Conservation (phyloP, 176 grass and related monocot species). For the Zea mays region DNA sequence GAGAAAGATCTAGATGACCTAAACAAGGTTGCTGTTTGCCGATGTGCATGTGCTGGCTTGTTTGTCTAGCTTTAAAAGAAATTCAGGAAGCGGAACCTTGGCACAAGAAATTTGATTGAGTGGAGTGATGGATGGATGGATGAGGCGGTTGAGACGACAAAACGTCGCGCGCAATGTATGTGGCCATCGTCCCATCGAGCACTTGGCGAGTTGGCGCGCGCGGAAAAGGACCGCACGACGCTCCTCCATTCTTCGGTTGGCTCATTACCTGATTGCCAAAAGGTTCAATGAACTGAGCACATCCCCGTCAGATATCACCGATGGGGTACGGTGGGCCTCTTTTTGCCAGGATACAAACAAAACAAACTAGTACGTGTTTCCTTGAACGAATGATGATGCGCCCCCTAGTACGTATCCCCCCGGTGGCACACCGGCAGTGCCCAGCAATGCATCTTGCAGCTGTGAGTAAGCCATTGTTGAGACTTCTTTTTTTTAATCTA, state of each 20-base stretch:
- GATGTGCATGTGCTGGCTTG: background rate
- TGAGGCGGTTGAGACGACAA: too few species aligned
- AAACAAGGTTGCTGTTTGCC: constrained; percentile 13
- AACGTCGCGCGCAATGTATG: too few species aligned
- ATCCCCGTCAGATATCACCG: background rate
- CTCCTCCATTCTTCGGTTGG: too few species aligned
- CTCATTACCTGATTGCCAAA: too few species aligned
- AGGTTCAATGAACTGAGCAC: constrained; percentile 25
- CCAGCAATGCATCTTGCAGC: background rate
- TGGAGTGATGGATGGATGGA: too few species aligned
- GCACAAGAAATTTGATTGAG: too few species aligned
- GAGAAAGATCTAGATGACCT: constrained; percentile 33
- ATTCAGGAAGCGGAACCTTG: too few species aligned
- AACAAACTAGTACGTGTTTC: background rate
- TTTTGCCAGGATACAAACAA: background rate
- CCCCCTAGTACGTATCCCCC: background rate
- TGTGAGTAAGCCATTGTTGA: background rate
- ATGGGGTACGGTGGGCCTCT: background rate
- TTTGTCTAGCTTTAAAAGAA: constrained; percentile 16
- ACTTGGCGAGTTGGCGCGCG: background rate
- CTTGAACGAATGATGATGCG: background rate
- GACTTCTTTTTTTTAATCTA: too few species aligned
- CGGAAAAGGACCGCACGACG: constrained; percentile 8
- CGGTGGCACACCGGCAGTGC: background rate
- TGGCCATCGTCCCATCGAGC: background rate